Evolutionary conservation across 192 early-diverging fungal species (phyloP), one percentile per base, ranked within the genome.

Genomic region (Backusella westeae): DNA sequence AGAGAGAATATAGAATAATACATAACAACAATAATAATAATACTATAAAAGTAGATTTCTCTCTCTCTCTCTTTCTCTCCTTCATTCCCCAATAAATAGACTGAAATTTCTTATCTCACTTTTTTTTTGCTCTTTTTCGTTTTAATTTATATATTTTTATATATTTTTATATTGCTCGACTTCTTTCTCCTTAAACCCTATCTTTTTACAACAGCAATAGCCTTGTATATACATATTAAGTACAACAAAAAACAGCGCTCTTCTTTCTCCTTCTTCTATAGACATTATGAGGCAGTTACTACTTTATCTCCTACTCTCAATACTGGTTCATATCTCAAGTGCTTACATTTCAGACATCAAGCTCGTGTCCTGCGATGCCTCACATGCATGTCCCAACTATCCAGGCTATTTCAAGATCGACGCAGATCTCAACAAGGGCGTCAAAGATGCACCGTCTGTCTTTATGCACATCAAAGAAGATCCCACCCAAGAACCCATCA

Each of bases 401-500:
- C 78, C 78, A 23, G 73, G 78, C 10, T 79, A 75, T 26, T 59
- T 38, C 23, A 74, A 41, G 29, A 4, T 79, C 21, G 56, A 65
- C 0, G 21, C 41, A 3, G 68, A 79, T 74, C n/a, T 79, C 15
- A 75, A 79, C 59, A 21, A 68, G 63, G 73, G 69, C 34, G 67
- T 69, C 1, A 36, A 71, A 2, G n/a, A 36, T 21, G 68, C 41
- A 63, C 29, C 41, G 3, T 76, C 75, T 44, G 38, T 79, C 1
- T 79, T 42, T 52, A 21, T 79, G 49, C 78, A 79, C 46, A 71
- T 79, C 36, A 74, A 74, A 59, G 35, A 78, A 36, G 78, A 79
- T 65, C n/a, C 63, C 8, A 36, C 36, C 1, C 34, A 52, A 3
- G 32, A 32, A 17, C 78, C 78, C 12, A 79, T 79, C 34, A 79